Evolutionary conservation across 139 green algal genomes (phyloP), one percentile per base, ranked within the genome.

Genomic region (Ettlia oleoabundans): DNA sequence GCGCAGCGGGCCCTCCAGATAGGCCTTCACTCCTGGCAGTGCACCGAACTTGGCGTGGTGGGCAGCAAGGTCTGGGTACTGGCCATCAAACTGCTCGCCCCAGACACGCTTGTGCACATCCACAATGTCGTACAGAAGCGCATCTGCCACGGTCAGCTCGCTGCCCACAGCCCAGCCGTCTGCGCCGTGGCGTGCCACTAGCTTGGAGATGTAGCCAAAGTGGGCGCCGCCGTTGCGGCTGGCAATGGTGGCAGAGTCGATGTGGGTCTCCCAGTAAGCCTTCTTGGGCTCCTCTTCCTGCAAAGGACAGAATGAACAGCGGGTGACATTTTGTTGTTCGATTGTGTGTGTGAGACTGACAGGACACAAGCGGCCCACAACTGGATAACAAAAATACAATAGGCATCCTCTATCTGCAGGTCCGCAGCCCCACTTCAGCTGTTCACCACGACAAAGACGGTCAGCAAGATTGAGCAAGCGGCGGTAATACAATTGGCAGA

Each of bases 31-130:
- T 4, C 79, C 78, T 0, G 84, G 84, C 40, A 89, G 47, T 15
- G 66, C 86, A 37, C 76, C 80, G 52, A 92, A 43, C 35, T 72
- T 55, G 33, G 43, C 65, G 42, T 89, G 70, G 69, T 80, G 78
- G 10, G 75, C 58, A 6, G 81, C 41, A 37, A 92, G 88, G 64
- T 86, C 70, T 3, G 88, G 86, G 66, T 90, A 90, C 32, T 55
- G 19, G 15, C 18, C 30, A 37, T 37, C 66, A 47, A 93, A 78
- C 55, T 89, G 5, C 28, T 89, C 83, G 26, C 35, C 71, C 62
- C 86, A 92, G 40, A 91, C 85, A 43, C 89, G 83, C 30, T 81
- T 24, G 61, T 90, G 88, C 74, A 93, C 74, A 71, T 93, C 88
- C 13, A 87, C 38, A 40, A 93, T 82, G 43, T 93, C 86, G 30